Evolutionary conservation across 2,329 filamentous ascomycete species (phyloP).

Genomic region (Didymella glomerata): DNA sequence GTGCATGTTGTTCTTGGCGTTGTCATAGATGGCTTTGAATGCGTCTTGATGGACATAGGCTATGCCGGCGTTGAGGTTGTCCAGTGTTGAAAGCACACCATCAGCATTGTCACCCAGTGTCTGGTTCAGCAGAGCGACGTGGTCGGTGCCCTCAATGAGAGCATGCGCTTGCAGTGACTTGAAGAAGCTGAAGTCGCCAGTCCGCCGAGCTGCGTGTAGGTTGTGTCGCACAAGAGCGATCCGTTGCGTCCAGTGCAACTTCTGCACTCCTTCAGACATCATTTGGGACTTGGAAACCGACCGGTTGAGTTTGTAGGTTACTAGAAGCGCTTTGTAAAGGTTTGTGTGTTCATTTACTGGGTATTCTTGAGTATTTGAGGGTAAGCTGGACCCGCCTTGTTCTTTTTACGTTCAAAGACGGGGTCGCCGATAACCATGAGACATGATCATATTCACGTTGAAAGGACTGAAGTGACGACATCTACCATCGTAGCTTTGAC

Average conservation of each 20-base stretch:
- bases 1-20: constrained; percentile 49
- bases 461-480: background rate
- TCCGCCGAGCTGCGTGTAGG: constrained; percentile 54
- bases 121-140: constrained; percentile 54
- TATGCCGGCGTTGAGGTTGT: constrained; percentile 57
- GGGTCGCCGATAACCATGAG: constrained; percentile 1
- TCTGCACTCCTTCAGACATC: constrained; percentile 37
- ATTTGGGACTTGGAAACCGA: constrained; percentile 12
- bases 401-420: background rate
- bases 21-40: constrained; percentile 57
- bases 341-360: background rate
- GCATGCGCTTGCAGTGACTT: constrained; percentile 56
- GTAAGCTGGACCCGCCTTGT: background rate
- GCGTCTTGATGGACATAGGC: constrained; percentile 58
- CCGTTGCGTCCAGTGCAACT: constrained; percentile 58
- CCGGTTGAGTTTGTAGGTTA: background rate
- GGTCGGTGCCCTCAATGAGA: constrained; percentile 56
- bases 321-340: background rate
- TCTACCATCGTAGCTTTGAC: background rate
- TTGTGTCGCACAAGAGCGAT: constrained; percentile 57
- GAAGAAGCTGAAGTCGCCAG: constrained; percentile 58
- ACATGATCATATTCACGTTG: constrained; percentile 2
- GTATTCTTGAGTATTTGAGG: constrained; percentile 6
- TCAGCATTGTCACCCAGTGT: constrained; percentile 56
- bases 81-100: constrained; percentile 54